Percentiles rank a stretch among this genome's conserved stretches.
Evolutionary conservation across 208 protist genomes (phyloP).

Genomic region (Trichomonas vaginalis): DNA sequence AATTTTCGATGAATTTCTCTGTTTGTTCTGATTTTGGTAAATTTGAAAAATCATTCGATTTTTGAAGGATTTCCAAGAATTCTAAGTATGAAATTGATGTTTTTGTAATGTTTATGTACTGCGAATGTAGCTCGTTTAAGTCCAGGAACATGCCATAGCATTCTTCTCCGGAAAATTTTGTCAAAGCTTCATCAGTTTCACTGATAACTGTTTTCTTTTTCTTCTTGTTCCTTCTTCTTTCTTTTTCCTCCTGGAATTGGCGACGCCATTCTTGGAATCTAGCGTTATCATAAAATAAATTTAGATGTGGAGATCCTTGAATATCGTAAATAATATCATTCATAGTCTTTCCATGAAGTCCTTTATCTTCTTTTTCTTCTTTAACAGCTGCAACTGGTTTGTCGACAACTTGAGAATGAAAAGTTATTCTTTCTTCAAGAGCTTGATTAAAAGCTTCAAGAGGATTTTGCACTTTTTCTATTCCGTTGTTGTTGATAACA

Average conservation of each 20-base stretch:
- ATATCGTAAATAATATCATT: neutral
- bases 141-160: slow-evolving; percentile 37
- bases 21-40: neutral
- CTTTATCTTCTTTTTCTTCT: neutral
- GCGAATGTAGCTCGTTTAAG: slow-evolving; percentile 22
- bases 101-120: neutral
- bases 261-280: neutral
- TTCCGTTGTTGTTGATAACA: neutral
- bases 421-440: neutral
- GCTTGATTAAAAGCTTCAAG: neutral
- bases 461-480: neutral
- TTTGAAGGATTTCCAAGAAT: neutral
- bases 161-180: slow-evolving; percentile 37
- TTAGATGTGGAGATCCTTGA: neutral
- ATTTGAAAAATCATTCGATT: neutral
- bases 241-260: neutral
- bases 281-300: slow-evolving; percentile 5
- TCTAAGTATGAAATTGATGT: neutral
- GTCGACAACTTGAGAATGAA: neutral
- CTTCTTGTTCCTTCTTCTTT: neutral
- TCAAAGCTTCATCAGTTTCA: slow-evolving; percentile 15
- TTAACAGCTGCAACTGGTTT: neutral
- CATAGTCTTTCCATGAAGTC: neutral
- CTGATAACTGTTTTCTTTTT: neutral
- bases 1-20: neutral